Evolutionary conservation across 2,329 filamentous ascomycete genomes (phyloP).

Genomic region (Calonectria hongkongensis): DNA sequence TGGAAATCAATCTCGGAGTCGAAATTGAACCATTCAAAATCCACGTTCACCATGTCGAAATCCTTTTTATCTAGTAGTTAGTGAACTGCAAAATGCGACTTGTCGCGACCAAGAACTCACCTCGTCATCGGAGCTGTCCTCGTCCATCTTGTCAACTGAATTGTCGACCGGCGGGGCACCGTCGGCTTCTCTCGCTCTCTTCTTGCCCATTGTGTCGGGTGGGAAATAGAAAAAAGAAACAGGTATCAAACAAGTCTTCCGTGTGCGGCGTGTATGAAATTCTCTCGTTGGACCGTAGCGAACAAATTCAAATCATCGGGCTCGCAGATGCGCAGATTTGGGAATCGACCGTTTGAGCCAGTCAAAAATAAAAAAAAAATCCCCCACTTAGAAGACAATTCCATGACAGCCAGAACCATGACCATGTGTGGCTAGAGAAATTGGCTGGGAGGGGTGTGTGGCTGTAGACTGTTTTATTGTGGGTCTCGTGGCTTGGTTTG

Average conservation of each 20-base stretch:
- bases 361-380: constrained; percentile 1
- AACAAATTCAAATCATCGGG: constrained; percentile 39
- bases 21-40: constrained; percentile 99
- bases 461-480: not conserved
- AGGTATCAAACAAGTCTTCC: not conserved
- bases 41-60: constrained; percentile 93
- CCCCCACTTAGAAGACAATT: constrained; percentile 53
- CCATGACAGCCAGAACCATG: constrained; percentile 43
- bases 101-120: constrained; percentile 58
- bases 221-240: not conserved
- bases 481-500: not conserved
- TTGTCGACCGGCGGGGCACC: constrained; percentile 63
- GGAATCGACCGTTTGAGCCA: not conserved
- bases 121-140: constrained; percentile 73
- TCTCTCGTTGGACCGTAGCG: not conserved
- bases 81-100: constrained; percentile 35
- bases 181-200: constrained; percentile 68
- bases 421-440: not conserved
- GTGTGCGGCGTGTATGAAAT: constrained; percentile 6
- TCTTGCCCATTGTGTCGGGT: constrained; percentile 67
- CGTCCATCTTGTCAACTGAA: constrained; percentile 69
- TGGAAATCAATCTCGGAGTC: constrained; percentile 94
- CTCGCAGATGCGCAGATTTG: constrained; percentile 25
- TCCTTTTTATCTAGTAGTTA: constrained; percentile 74
- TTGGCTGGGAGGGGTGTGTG: not conserved